Percentiles rank a stretch among this genome's conserved stretches.
Conservation (phyloP, 306 rosid species). For the Neltuma alba region DNA sequence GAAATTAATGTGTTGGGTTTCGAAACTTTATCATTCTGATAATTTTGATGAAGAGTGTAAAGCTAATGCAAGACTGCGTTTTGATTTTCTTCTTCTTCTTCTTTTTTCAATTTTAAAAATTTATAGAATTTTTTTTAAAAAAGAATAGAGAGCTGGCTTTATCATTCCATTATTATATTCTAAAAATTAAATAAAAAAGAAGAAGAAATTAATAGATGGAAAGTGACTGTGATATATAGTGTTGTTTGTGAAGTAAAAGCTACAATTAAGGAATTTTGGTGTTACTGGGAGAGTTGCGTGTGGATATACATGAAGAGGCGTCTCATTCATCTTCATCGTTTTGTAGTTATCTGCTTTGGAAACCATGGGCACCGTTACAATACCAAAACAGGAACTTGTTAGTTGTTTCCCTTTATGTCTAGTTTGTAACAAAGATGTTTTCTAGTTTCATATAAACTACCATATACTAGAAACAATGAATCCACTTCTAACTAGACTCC, state of each 20-base stretch:
- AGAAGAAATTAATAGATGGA: not conserved
- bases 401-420: not conserved
- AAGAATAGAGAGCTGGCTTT: not conserved
- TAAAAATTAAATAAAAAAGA: not conserved
- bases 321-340: not conserved
- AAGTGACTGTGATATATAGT: not conserved
- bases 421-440: not conserved
- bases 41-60: too few species aligned
- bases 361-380: not conserved
- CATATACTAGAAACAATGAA: too few species aligned
- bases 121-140: not conserved
- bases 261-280: not conserved
- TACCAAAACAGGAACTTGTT: not conserved
- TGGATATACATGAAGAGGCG: too few species aligned
- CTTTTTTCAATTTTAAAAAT: not conserved
- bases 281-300: not conserved
- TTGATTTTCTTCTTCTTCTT: too few species aligned
- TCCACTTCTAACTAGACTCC: too few species aligned
- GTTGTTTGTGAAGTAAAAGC: not conserved
- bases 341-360: not conserved
- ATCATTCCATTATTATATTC: not conserved
- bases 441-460: too few species aligned
- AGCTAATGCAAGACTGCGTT: too few species aligned
- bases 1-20: not conserved
- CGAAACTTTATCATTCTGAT: not conserved